Base-by-base conservation (phyloP, 306 rosid species). In the Cucurbita ficifolia region DNA sequence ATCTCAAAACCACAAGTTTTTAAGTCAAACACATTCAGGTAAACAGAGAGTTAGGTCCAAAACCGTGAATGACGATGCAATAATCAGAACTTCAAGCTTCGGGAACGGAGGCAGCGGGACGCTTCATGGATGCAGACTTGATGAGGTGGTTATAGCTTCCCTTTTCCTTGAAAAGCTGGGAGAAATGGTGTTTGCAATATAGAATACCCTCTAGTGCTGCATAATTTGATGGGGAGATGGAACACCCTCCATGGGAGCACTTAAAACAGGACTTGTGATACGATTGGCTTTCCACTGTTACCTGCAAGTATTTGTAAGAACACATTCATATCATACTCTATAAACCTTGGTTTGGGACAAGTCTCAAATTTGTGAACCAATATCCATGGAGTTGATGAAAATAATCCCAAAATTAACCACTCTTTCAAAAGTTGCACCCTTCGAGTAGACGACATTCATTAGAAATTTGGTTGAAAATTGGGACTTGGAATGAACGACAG, bases 131-230 rank as follows among this genome's bases (percentile, higher is more conserved):
- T 62, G 56, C 80, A 76, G 83, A 63, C 73, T 73, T 76, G 55
- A 70, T 71, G 18, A 60, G 8, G 57, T 48, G 33, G 67, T 60
- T 49, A 73, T 76, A 76, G 63, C 78, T 76, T 63, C 78, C 78
- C 73, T 93, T 93, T 86, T 93, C 97, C 86, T 90, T 93, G 82
- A 93, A 93, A 75, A 93, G 94, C 84, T 93, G 97, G 17, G 97
- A 81, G 82, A 93, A 93, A 80, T 93, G 98, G 82, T 90, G 98
- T 74, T 93, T 93, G 94, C 98, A 93, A 79, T 93, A 93, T 83
- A 93, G 80, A 79, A 93, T 82, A 35, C 97, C 98, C 80, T 93
- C 97, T 3, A 93, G 83, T 19, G 98, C 97, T 7, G 98, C 98
- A 81, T 93, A 89, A 84, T 87, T 93, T 1, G 98, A 90, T 49